A percentile compares a stretch with the other conserved stretches of the same genome.
Evolutionary conservation across 805 yeast genomes (phyloP).

Genomic region (Lachancea fermentati): DNA sequence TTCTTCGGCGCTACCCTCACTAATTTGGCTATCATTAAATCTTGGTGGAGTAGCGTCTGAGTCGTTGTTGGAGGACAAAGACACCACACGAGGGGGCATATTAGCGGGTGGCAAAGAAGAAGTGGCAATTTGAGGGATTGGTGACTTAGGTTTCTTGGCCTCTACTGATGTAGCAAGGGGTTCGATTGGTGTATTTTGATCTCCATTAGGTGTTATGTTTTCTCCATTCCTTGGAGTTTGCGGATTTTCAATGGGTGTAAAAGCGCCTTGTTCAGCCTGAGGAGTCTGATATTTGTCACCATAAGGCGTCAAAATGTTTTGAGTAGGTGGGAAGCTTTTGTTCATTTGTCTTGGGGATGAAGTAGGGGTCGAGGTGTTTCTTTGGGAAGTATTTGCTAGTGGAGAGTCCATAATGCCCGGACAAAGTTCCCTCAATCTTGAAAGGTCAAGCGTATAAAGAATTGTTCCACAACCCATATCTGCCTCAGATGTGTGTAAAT

Average conservation of each 20-base stretch:
- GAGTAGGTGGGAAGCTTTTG: slow-evolving; percentile 6
- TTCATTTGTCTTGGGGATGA: slow-evolving; percentile 4
- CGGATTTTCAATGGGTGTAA: slow-evolving; percentile 1
- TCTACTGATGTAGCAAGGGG: slow-evolving; percentile 3
- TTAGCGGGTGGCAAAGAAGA: slow-evolving; percentile 1
- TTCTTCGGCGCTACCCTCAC: slow-evolving; percentile 3
- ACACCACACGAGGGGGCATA: slow-evolving; percentile 10
- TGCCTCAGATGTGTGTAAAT: slow-evolving; percentile 47
- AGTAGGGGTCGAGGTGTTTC: slow-evolving; percentile 12
- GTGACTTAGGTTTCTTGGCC: slow-evolving; percentile 6
- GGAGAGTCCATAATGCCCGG: slow-evolving; percentile 38
- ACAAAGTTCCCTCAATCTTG: slow-evolving; percentile 31
- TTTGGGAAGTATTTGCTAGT: slow-evolving; percentile 20
- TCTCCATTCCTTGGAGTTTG: slow-evolving; percentile 1
- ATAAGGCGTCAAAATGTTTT: slow-evolving; percentile 13
- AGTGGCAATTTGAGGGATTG: slow-evolving; percentile 5
- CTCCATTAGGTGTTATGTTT: background rate
- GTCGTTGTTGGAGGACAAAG: slow-evolving; percentile 7
- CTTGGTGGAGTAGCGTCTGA: slow-evolving; percentile 4
- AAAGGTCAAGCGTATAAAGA: slow-evolving; percentile 58
- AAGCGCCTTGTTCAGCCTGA: slow-evolving; percentile 6
- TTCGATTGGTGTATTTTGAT: background rate
- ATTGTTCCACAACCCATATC: slow-evolving; percentile 54
- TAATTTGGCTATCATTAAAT: slow-evolving; percentile 1
- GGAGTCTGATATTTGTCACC: slow-evolving; percentile 9